phyloP scores from a whole-genome alignment of 140 eudicot genomes.

The Oenanthe javanica region DNA sequence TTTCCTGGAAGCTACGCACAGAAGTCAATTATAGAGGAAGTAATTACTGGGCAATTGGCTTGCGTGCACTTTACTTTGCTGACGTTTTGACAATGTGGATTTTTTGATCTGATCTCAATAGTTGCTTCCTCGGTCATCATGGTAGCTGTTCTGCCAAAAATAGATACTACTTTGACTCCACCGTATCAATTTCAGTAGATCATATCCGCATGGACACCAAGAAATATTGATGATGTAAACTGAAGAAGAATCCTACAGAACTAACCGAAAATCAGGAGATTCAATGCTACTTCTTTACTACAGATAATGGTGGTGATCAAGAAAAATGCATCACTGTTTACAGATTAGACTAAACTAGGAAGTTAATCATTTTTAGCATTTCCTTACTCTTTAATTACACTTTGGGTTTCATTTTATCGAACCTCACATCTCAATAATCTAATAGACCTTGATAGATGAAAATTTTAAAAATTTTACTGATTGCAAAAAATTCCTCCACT shows the following conservation, averaged over 20 bases:
- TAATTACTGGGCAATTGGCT: conserved; percentile 32
- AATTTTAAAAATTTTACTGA: too few species aligned
- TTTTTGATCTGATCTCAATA: not conserved
- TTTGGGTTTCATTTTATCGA: too few species aligned
- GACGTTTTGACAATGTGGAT: not conserved
- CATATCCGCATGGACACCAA: not conserved
- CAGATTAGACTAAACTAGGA: too few species aligned
- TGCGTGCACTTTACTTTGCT: conserved; percentile 4
- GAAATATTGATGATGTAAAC: not conserved
- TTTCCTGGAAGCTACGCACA: conserved; percentile 15
- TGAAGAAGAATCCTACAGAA: not conserved
- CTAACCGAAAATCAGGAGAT: not conserved
- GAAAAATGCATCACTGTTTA: too few species aligned
- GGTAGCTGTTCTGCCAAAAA: not conserved
- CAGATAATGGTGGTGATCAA: not conserved
- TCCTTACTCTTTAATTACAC: too few species aligned
- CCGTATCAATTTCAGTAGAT: not conserved
- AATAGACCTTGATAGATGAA: too few species aligned
- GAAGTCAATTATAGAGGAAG: conserved; percentile 25
- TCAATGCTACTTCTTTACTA: not conserved
- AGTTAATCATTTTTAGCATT: too few species aligned
- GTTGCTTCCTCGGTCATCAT: not conserved
- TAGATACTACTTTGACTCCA: not conserved
- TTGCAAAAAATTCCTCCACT: too few species aligned
- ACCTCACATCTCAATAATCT: too few species aligned